phyloP scores from a whole-genome alignment of 768 basidiomycete species.

The Aureoboletus auriporus region DNA sequence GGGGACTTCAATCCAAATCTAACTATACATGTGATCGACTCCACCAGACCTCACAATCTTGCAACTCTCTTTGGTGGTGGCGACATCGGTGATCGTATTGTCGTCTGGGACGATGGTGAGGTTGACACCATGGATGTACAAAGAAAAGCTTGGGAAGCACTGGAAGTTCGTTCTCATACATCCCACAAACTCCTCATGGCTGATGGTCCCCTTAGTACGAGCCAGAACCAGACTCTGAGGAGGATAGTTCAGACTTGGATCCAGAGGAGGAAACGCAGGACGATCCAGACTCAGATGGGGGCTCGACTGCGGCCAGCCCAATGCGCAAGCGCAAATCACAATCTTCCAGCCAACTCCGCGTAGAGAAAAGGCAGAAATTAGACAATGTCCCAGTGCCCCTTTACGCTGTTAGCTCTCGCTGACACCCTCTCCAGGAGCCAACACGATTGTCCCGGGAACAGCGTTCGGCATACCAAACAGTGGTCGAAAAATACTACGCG shows the following conservation, averaged over 20 bases:
- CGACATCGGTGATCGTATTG: slow-evolving; percentile 63
- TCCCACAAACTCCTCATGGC: not conserved
- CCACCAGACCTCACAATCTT: slow-evolving; percentile 85
- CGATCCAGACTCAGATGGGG: slow-evolving; percentile 37
- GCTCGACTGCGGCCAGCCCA: slow-evolving; percentile 35
- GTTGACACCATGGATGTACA: slow-evolving; percentile 67
- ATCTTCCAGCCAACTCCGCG: slow-evolving; percentile 30
- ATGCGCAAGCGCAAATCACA: slow-evolving; percentile 48
- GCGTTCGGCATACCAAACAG: slow-evolving; percentile 55
- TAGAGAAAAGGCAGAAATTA: slow-evolving; percentile 57
- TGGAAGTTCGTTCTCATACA: slow-evolving; percentile 55
- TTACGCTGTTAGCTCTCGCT: not conserved
- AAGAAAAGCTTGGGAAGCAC: slow-evolving; percentile 77
- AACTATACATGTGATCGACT: slow-evolving; percentile 91
- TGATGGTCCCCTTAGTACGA: slow-evolving; percentile 54
- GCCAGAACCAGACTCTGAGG: slow-evolving; percentile 69
- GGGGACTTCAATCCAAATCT: slow-evolving; percentile 62
- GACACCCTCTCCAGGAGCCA: slow-evolving; percentile 35
- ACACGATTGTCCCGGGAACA: slow-evolving; percentile 67
- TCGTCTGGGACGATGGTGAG: slow-evolving; percentile 92
- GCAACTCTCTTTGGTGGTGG: slow-evolving; percentile 77
- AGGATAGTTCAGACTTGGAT: slow-evolving; percentile 42
- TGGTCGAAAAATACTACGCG: slow-evolving; percentile 78
- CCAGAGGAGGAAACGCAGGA: slow-evolving; percentile 44
- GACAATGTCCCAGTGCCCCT: slow-evolving; percentile 37